A percentile compares a stretch with the other conserved stretches of the same genome.
Evolutionary conservation across 1,139 yeast species (phyloP).

Genomic region (Suhomyces kunorum): DNA sequence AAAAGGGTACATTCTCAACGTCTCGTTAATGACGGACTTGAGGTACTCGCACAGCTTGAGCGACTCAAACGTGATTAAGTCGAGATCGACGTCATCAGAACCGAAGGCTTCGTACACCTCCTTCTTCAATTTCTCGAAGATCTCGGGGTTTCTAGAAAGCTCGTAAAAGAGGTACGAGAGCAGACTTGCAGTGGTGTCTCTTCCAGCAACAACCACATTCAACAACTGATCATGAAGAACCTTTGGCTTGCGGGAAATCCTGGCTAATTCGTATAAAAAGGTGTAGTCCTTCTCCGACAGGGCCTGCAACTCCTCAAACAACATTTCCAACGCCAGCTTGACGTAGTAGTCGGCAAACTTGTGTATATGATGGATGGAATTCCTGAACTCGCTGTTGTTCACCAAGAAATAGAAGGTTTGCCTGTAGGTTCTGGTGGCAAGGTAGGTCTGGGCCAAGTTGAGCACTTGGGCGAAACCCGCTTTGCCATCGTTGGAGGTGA

Average conservation of each 20-base stretch:
- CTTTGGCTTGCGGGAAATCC: slow-evolving; percentile 50
- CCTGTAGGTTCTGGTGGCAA: slow-evolving; percentile 38
- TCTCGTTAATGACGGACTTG: slow-evolving; percentile 26
- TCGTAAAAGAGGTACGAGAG: slow-evolving; percentile 50
- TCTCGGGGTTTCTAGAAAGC: slow-evolving; percentile 45
- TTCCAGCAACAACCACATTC: slow-evolving; percentile 54
- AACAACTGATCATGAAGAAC: slow-evolving; percentile 53
- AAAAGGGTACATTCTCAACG: slow-evolving; percentile 29
- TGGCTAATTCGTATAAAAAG: slow-evolving; percentile 52
- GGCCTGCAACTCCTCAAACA: slow-evolving; percentile 34
- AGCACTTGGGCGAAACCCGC: slow-evolving; percentile 41
- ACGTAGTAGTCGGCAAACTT: slow-evolving; percentile 33
- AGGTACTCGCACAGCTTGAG: slow-evolving; percentile 29
- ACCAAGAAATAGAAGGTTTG: slow-evolving; percentile 39
- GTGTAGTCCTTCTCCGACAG: slow-evolving; percentile 43
- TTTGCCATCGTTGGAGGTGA: background rate
- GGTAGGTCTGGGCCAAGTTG: slow-evolving; percentile 38
- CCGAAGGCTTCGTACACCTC: slow-evolving; percentile 41
- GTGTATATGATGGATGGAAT: slow-evolving; percentile 31
- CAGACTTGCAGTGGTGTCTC: slow-evolving; percentile 60
- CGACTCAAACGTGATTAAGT: slow-evolving; percentile 22
- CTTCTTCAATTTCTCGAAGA: slow-evolving; percentile 39
- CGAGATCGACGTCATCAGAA: slow-evolving; percentile 19
- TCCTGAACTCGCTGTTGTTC: slow-evolving; percentile 34
- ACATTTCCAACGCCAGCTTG: slow-evolving; percentile 20